Evolutionary conservation across 306 rosid species (phyloP).

Genomic region (Gastrolobium villosum): DNA sequence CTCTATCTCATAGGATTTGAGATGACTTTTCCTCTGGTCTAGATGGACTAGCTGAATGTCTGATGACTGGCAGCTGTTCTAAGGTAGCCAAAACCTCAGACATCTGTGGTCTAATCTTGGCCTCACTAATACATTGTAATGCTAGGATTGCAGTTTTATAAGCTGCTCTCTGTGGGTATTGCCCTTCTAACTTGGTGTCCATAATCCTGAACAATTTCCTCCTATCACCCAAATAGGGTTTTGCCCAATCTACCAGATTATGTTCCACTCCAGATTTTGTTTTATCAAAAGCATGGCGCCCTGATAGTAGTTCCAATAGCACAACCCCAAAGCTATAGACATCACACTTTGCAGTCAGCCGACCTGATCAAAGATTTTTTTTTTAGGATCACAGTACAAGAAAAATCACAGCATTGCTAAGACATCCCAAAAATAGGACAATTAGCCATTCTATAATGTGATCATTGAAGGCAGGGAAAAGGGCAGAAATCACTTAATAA

Average conservation of each 20-base stretch:
- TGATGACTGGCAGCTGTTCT: constrained; percentile 67
- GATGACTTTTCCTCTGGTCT: constrained; percentile 48
- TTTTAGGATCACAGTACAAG: constrained; percentile 2
- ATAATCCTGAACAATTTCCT: constrained; percentile 87
- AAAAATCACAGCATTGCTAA: background rate
- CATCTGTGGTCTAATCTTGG: constrained; percentile 82
- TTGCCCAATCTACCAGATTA: constrained; percentile 87
- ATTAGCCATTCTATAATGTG: background rate
- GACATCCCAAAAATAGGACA: background rate
- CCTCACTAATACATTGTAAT: constrained; percentile 71
- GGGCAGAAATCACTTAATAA: background rate
- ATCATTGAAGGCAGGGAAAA: background rate
- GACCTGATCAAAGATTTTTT: constrained; percentile 62
- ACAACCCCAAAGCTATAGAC: constrained; percentile 98
- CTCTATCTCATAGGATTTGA: constrained; percentile 31
- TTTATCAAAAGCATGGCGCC: constrained; percentile 78
- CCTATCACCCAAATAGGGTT: constrained; percentile 77
- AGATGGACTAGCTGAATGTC: constrained; percentile 55
- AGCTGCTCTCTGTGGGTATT: constrained; percentile 85
- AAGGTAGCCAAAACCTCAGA: constrained; percentile 75
- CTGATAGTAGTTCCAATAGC: constrained; percentile 81
- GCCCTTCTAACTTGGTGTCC: constrained; percentile 92
- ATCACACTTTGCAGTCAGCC: constrained; percentile 86
- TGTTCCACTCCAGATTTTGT: constrained; percentile 72
- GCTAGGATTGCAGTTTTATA: constrained; percentile 72